Conservation (phyloP, 106 monocot genomes). For the Acorus calamus region DNA sequence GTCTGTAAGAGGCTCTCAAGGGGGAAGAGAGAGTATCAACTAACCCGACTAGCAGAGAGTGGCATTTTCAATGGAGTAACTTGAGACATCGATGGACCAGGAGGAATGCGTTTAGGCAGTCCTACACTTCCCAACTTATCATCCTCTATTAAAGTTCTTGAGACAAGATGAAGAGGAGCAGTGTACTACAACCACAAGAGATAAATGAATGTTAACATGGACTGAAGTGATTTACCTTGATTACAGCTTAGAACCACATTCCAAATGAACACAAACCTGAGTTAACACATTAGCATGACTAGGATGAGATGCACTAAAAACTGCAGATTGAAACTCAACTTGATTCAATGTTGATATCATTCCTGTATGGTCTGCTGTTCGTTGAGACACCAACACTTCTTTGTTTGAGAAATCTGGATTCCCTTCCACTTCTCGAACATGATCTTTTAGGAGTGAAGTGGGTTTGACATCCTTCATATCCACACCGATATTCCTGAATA, state of each 20-base stretch:
- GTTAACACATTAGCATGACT: conserved; percentile 42
- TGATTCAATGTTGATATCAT: conserved; percentile 40
- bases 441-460: conserved; percentile 76
- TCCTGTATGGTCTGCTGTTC: conserved; percentile 47
- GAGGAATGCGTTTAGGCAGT: conserved; percentile 58
- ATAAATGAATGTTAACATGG: neutral
- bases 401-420: conserved; percentile 98
- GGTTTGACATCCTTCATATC: conserved; percentile 95
- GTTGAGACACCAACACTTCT: conserved; percentile 50
- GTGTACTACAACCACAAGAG: conserved; percentile 36
- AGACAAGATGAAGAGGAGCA: conserved; percentile 43
- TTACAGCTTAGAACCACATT: neutral
- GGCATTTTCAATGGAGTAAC: conserved; percentile 46
- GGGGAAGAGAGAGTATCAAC: too few relatives aligned
- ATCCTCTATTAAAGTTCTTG: conserved; percentile 59
- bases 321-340: conserved; percentile 54
- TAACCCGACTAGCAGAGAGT: conserved; percentile 77
- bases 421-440: conserved; percentile 73
- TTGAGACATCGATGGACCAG: conserved; percentile 55
- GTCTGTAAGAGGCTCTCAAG: too few relatives aligned
- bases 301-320: conserved; percentile 37
- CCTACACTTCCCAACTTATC: conserved; percentile 56
- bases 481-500: conserved; percentile 87
- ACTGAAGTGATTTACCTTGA: neutral
- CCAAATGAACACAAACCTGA: conserved; percentile 35